These are phyloP conservation scores for Backusella luteola DNA, from an alignment of 192 early-diverging fungal genomes.

Conservation along the genomic window DNA sequence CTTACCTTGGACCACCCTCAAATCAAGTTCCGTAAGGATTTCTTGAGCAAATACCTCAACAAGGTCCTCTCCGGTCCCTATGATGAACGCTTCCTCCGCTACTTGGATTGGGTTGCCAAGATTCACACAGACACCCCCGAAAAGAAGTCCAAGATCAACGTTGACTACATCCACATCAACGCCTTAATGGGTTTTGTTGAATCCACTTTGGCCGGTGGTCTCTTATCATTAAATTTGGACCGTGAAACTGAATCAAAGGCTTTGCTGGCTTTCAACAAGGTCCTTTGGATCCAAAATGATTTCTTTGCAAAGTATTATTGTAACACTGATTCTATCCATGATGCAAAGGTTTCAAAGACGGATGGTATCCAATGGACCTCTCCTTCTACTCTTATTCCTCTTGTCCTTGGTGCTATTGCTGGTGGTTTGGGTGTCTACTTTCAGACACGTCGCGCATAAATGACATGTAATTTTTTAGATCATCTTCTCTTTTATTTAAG, in stretches of 20 bases:
- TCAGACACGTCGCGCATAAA: background rate
- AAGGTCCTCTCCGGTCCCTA: slow-evolving; percentile 55
- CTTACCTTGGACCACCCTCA: slow-evolving; percentile 64
- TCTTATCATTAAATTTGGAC: slow-evolving; percentile 54
- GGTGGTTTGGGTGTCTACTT: slow-evolving; percentile 11
- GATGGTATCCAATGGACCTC: background rate
- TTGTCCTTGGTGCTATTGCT: slow-evolving; percentile 14
- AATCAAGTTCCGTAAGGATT: slow-evolving; percentile 80
- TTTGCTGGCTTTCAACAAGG: slow-evolving; percentile 73
- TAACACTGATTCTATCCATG: slow-evolving; percentile 16
- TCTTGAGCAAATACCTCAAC: slow-evolving; percentile 68
- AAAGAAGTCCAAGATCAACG: slow-evolving; percentile 78
- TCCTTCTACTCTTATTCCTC: slow-evolving; percentile 10
- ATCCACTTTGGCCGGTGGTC: slow-evolving; percentile 49
- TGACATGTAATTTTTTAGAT: background rate
- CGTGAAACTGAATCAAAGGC: slow-evolving; percentile 51
- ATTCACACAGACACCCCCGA: slow-evolving; percentile 74
- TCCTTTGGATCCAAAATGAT: slow-evolving; percentile 87
- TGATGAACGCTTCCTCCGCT: slow-evolving; percentile 60
- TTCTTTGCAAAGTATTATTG: slow-evolving; percentile 76
- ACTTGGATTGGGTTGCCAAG: slow-evolving; percentile 78
- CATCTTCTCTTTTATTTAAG: background rate
- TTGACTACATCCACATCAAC: slow-evolving; percentile 81
- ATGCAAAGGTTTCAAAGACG: background rate
- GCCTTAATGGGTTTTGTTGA: slow-evolving; percentile 72